Percentiles rank a stretch among this genome's conserved stretches.
phyloP scores from a whole-genome alignment of 495 filamentous ascomycete genomes.

The Venustampulla echinocandica region DNA sequence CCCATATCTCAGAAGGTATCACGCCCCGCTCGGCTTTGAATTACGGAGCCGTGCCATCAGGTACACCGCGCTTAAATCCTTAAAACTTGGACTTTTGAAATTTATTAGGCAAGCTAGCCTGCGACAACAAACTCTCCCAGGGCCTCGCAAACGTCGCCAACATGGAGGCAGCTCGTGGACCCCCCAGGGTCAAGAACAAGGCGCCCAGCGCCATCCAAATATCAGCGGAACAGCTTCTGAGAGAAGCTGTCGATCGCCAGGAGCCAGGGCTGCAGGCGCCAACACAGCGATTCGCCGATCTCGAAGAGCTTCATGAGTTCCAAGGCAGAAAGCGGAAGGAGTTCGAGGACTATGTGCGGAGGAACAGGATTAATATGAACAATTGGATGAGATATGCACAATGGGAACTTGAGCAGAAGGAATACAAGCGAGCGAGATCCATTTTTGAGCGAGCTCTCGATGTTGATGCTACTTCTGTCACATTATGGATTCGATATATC shows the following conservation, averaged over 20 bases:
- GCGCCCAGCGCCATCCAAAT: constrained; percentile 79
- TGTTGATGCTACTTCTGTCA: constrained; percentile 76
- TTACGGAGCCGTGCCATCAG: too few species aligned
- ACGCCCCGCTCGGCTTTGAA: too few species aligned
- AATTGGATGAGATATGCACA: constrained; percentile 98
- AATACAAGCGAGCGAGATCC: constrained; percentile 89
- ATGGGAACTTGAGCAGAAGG: constrained; percentile 98
- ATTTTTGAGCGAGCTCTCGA: constrained; percentile 95
- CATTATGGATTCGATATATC: constrained; percentile 77
- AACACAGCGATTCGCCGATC: constrained; percentile 88
- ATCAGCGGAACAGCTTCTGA: constrained; percentile 91
- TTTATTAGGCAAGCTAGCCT: too few species aligned
- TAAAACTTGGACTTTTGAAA: too few species aligned
- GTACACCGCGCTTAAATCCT: too few species aligned
- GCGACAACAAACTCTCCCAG: background rate
- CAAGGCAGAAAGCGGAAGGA: constrained; percentile 93
- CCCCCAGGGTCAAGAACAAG: constrained; percentile 98
- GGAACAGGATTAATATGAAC: constrained; percentile 91
- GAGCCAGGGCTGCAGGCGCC: constrained; percentile 81
- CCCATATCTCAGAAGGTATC: too few species aligned
- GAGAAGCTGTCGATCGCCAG: constrained; percentile 96
- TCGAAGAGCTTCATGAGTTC: constrained; percentile 97
- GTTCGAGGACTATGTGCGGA: constrained; percentile 95
- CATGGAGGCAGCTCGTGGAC: constrained; percentile 92
- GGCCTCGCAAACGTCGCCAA: constrained; percentile 22